A percentile compares a stretch with the other conserved stretches of the same genome.
These are phyloP conservation scores for Scleroderma bovista DNA, from an alignment of 768 basidiomycete genomes.

Conservation along the genomic window DNA sequence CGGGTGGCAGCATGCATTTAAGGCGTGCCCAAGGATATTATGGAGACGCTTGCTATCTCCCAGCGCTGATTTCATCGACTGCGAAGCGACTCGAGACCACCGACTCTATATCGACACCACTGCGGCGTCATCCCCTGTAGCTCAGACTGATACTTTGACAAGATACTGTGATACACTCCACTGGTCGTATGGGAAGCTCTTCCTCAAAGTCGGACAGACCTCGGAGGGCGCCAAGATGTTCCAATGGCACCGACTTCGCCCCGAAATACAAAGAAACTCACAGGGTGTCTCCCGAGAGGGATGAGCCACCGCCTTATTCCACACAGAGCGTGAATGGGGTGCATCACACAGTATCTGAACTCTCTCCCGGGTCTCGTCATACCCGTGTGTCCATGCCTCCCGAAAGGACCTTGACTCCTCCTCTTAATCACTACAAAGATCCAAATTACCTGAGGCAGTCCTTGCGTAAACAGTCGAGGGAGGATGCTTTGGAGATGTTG, in stretches of 20 bases:
- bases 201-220: too few species aligned
- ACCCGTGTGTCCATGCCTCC: constrained; percentile 22
- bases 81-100: too few species aligned
- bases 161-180: too few species aligned
- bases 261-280: constrained; percentile 2
- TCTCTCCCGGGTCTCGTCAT: constrained; percentile 13
- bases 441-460: constrained; percentile 22
- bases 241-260: not conserved
- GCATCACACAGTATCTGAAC: not conserved
- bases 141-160: too few species aligned
- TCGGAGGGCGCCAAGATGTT: too few species aligned
- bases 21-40: too few species aligned
- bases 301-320: constrained; percentile 22
- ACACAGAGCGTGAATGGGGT: not conserved
- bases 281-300: not conserved
- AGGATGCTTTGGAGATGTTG: constrained; percentile 32
- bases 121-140: too few species aligned
- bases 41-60: too few species aligned
- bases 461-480: constrained; percentile 21
- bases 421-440: constrained; percentile 12
- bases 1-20: not conserved
- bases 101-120: too few species aligned
- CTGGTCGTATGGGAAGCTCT: too few species aligned
- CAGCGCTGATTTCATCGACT: too few species aligned
- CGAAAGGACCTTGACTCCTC: constrained; percentile 8